These are phyloP conservation scores for Pestalotiopsis sp. DNA, from an alignment of 2,329 filamentous ascomycete species.

Conservation along the genomic window DNA sequence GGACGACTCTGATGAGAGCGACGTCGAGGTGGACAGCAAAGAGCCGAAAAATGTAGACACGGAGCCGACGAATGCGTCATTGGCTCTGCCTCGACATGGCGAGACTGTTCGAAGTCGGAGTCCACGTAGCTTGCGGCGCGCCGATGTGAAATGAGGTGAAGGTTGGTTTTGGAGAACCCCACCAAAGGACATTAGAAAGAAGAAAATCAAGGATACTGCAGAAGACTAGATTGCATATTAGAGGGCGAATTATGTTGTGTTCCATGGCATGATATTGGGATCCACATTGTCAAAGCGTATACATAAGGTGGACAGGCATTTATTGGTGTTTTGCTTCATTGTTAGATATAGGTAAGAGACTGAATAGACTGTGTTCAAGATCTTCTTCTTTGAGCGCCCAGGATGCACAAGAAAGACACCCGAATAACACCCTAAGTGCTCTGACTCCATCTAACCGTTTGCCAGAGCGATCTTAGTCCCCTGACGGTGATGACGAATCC, in stretches of 20 bases:
- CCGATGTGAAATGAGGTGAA: not conserved
- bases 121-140: slow-evolving; percentile 2
- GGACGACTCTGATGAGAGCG: not conserved
- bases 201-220: not conserved
- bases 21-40: not conserved
- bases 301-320: not conserved
- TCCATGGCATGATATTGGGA: not conserved
- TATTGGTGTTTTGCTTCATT: not conserved
- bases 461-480: too few relatives aligned
- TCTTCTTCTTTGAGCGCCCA: not conserved
- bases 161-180: not conserved
- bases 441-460: too few relatives aligned
- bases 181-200: not conserved
- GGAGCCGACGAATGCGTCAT: not conserved
- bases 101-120: slow-evolving; percentile 8
- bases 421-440: too few relatives aligned
- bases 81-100: not conserved
- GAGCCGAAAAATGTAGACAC: not conserved
- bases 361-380: not conserved
- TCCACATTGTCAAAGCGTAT: not conserved
- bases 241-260: slow-evolving; percentile 23
- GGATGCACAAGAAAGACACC: not conserved
- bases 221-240: not conserved
- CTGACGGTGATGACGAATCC: too few relatives aligned
- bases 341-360: not conserved